Base-by-base conservation (phyloP, 768 basidiomycete genomes). In the Leccinum ochraceum region DNA sequence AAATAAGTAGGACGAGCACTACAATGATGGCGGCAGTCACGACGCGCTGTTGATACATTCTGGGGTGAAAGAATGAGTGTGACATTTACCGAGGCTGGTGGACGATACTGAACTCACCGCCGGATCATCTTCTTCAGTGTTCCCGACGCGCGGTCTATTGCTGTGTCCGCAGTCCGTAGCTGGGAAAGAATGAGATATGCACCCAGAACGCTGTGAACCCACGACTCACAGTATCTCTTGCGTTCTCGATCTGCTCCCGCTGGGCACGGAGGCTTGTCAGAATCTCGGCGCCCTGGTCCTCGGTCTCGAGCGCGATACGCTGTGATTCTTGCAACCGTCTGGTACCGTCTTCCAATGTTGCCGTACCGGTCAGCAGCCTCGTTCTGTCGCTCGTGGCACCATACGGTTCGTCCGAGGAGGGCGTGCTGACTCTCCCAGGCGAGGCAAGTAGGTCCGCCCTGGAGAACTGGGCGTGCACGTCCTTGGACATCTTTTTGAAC, bases 41-140 rank as follows among this genome's bases (percentile, higher is more conserved):
- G 53, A 92, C 83, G 56, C 92, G 89, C 69, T 99, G 96, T 74
- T 97, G 94, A 73, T 98, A 95, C 94, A 98, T 97, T 78, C 97
- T 99, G 26, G 26, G 39, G 34, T 53, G 37, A 72, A 69, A 77
- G 50, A 62, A 62, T 62, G 24, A 66, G 50, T 37, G 60, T 56
- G 42, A 17, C 28, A 34, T 67, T 53, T 59, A 59, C 53, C 20
- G 56, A 54, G 53, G 51, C 54, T 7, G 60, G n/a, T 6, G 30
- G 26, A 44, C 24, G 30, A 37, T 5, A 56, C 55, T 52, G 14
- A 53, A 78, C 88, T 66, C 74, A 97, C 97, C 93, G 87, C 78
- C 89, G 83, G 59, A 98, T 90, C 96, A 98, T 98, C 76, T 90
- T 89, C 80, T 90, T 96, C 54, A 99, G 77, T 48, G 95, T 98